A percentile compares a stretch with the other conserved stretches of the same genome.
These are phyloP conservation scores for Cryptococcus sp. DNA, from an alignment of 1,284 basidiomycete species.

Conservation along the genomic window DNA sequence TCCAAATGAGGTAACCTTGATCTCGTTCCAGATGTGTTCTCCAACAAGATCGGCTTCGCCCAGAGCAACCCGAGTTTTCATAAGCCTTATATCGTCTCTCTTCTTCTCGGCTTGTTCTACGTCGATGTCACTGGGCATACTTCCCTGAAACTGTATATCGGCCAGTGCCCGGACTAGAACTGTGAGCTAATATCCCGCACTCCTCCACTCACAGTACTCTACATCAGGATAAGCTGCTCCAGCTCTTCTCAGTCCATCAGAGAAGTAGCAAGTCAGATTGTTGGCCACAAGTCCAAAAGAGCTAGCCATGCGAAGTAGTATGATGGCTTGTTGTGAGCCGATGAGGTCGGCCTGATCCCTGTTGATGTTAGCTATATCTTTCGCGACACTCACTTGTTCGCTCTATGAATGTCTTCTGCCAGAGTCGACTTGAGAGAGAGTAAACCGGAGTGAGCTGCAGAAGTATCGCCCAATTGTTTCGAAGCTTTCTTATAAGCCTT, in stretches of 20 bases:
- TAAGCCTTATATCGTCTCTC: constrained; percentile 12
- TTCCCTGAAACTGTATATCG: constrained; percentile 12
- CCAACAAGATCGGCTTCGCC: constrained; percentile 19
- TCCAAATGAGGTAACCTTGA: background rate
- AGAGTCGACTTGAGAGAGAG: constrained; percentile 19
- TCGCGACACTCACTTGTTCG: constrained; percentile 11
- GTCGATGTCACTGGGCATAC: constrained; percentile 5
- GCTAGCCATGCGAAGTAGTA: constrained; percentile 8
- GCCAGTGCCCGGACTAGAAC: constrained; percentile 14
- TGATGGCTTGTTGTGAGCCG: constrained; percentile 8
- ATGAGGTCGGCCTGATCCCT: constrained; percentile 12
- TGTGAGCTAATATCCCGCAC: background rate
- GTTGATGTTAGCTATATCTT: background rate
- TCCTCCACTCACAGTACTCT: constrained; percentile 15
- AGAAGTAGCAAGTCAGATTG: constrained; percentile 9
- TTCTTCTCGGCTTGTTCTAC: constrained; percentile 4
- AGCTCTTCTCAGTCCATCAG: constrained; percentile 12
- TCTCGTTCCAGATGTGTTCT: background rate
- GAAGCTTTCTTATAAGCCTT: constrained; percentile 30
- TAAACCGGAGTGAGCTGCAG: constrained; percentile 19
- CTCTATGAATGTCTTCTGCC: constrained; percentile 17
- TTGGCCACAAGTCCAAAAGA: constrained; percentile 7
- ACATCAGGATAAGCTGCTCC: constrained; percentile 7
- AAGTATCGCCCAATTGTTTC: constrained; percentile 16
- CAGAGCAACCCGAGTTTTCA: constrained; percentile 17